Base-by-base conservation (phyloP, 2,329 filamentous ascomycete genomes). In the Sporothrix pseudoabietina region DNA sequence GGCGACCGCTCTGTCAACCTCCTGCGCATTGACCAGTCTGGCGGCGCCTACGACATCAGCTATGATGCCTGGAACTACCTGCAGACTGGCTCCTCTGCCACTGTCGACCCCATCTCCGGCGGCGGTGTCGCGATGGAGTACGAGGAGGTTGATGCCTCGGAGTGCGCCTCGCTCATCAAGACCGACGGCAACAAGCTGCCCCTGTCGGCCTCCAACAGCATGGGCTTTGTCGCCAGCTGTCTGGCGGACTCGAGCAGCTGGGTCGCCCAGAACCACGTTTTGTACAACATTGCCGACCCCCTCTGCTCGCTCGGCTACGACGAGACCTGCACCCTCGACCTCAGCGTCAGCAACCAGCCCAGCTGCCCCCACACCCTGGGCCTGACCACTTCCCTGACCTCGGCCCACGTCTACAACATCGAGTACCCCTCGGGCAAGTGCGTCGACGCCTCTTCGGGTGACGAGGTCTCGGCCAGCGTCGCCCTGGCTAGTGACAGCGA, bases 21-120 rank as follows among this genome's bases (percentile, higher is more conserved):
- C 71, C 84, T 90, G 74, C 84, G 84, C 78, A 81, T 90, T 75
- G 88, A 89, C 82, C 80, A 82, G 70, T 89, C 87, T 0, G 83
- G 82, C 55, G 87, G 87, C 68, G 87, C 87, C 71, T 79, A 87
- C 79, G 88, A 90, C 80, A 85, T 90, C 81, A 79, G 77, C 76
- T 90, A 89, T 82, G 87, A 89, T 75, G 87, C 87, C 69, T 90
- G 87, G 86, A 88, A 88, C 82, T 86, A 86, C 77, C 86, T 90
- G 55, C 80, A 80, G 77, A 86, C 83, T 47, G 87, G 87, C 75
- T 77, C 83, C 74, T 82, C 83, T 14, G 88, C 87, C 55, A 81
- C 80, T 8, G 78, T 82, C 16, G 78, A 82, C 69, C 87, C 87
- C 16, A 80, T 82, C 2, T 73, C 78, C 49, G 87, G 87, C 73